Conservation (phyloP, 768 basidiomycete species). For the Hysterangium stoloniferum region DNA sequence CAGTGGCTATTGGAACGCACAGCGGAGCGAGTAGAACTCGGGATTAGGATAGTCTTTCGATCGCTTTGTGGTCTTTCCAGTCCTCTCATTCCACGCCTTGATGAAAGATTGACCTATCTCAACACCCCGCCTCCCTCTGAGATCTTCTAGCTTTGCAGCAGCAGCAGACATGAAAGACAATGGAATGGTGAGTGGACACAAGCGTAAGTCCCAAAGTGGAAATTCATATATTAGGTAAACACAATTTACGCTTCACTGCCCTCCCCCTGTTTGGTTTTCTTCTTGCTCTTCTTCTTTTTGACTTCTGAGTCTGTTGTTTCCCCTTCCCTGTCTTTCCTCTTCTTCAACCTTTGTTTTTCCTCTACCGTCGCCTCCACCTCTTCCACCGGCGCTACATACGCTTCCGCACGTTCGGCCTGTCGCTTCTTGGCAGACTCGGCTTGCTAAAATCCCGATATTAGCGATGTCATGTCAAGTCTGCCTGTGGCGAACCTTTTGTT, state of each 20-base stretch:
- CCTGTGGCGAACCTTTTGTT: slow-evolving; percentile 54
- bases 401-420: slow-evolving; percentile 76
- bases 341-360: slow-evolving; percentile 56
- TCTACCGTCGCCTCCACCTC: slow-evolving; percentile 62
- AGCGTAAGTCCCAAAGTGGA: not conserved
- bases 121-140: slow-evolving; percentile 8
- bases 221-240: not conserved
- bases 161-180: not conserved
- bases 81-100: slow-evolving; percentile 10
- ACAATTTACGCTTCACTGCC: slow-evolving; percentile 13
- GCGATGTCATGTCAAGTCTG: not conserved
- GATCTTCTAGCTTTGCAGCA: not conserved
- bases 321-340: slow-evolving; percentile 35
- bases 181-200: not conserved
- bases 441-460: slow-evolving; percentile 49
- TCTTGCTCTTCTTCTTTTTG: slow-evolving; percentile 31
- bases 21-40: slow-evolving; percentile 9
- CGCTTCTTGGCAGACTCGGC: slow-evolving; percentile 61
- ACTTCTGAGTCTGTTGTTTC: slow-evolving; percentile 13
- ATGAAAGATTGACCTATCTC: slow-evolving; percentile 8
- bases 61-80: slow-evolving; percentile 8
- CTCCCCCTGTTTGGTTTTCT: slow-evolving; percentile 28
- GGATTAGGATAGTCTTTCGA: slow-evolving; percentile 11
- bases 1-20: slow-evolving; percentile 2
- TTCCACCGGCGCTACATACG: slow-evolving; percentile 84